Evolutionary conservation across 2,329 filamentous ascomycete genomes (phyloP), one percentile per base, ranked within the genome.

Genomic region (Alternaria incomplexa): DNA sequence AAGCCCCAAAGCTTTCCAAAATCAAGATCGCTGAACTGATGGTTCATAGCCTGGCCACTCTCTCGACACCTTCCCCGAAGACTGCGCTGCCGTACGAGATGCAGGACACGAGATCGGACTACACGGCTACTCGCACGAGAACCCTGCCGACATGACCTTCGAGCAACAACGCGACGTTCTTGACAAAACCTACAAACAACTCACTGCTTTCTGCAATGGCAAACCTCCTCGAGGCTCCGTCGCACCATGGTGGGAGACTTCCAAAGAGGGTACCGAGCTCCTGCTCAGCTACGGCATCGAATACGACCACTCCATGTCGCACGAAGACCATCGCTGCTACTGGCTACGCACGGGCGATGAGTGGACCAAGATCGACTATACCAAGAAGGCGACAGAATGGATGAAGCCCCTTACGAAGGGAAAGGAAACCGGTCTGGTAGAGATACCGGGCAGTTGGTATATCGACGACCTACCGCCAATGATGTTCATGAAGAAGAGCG

Each of bases 141-240:
- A 93, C 70, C 90, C 91, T 0, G 84, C 83, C 0, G 86, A 89
- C 60, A 92, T 93, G 90, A 90, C 85, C 0, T 76, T 91, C 2
- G 90, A 93, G 73, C 91, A 94, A 79, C 91, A 94, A 77, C 86
- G 85, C 13, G 90, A 91, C 61, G 89, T 94, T 15, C 84, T 95
- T 6, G 89, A 91, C 71, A 92, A 92, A 79, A 92, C 90, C 17
- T 92, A 89, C 74, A 85, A 86, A 22, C 84, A 93, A 78, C 84
- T 93, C 32, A 92, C 88, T 0, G 87, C 90, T 0, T 91, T 94
- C 71, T 87, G 86, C 44, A 76, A 91, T 5, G 77, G 91, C 6
- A 92, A 92, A 79, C 89, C 89, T 1, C 91, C 91, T 0, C 83
- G 90, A 1, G 91, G 91, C 1, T 89, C 86, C 43, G 91, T 93